Evolutionary conservation across 768 basidiomycete genomes (phyloP).

Genomic region (Boletus fagicola): DNA sequence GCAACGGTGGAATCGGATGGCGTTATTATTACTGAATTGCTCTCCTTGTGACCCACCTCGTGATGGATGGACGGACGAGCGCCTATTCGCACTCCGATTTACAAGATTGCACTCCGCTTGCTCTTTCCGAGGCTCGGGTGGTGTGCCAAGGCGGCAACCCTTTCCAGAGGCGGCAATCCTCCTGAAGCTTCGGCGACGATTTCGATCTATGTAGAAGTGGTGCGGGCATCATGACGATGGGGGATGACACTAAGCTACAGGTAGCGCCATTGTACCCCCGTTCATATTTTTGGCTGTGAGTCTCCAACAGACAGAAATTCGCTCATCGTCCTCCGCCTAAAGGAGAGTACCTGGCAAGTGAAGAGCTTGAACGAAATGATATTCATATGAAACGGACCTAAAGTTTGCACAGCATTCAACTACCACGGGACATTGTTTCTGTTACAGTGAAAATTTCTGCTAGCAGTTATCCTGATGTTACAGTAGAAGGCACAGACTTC

Average conservation of each 20-base stretch:
- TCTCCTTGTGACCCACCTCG: neutral
- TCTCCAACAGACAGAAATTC: neutral
- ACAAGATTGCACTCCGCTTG: neutral
- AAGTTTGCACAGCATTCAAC: neutral
- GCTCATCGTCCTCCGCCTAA: too few relatives aligned
- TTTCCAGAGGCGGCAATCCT: too few relatives aligned
- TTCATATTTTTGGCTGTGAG: neutral
- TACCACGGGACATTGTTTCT: neutral
- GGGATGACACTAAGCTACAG: neutral
- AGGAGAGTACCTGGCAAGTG: too few relatives aligned
- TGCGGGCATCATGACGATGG: too few relatives aligned
- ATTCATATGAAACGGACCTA: neutral
- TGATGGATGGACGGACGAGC: neutral
- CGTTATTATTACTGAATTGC: neutral
- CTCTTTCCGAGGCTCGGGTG: too few relatives aligned
- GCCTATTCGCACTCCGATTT: neutral
- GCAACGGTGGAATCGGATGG: neutral
- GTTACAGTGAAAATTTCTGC: neutral
- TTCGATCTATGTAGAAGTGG: too few relatives aligned
- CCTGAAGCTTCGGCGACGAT: too few relatives aligned
- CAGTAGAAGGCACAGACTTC: neutral
- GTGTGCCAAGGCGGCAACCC: too few relatives aligned
- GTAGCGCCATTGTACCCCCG: neutral
- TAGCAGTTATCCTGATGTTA: neutral
- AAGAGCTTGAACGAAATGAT: neutral